phyloP scores from a whole-genome alignment of 2,329 filamentous ascomycete genomes.

The Colletotrichum kahawae region DNA sequence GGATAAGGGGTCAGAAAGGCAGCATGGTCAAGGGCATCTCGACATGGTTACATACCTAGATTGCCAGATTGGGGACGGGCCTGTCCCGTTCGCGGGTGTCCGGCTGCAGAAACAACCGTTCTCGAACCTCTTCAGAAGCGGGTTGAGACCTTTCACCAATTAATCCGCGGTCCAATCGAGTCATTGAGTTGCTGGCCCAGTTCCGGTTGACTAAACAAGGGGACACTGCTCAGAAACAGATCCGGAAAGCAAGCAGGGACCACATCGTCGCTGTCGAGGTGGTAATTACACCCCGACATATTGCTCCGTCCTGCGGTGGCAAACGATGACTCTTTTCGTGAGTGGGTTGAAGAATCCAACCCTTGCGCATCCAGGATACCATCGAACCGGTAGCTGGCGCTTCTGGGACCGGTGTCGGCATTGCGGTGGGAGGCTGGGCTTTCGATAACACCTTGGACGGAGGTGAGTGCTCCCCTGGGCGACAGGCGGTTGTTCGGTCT shows the following conservation, averaged over 20 bases:
- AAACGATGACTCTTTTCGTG: neutral
- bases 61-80: neutral
- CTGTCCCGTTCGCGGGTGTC: neutral
- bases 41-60: constrained; percentile 1
- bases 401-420: neutral
- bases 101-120: constrained; percentile 7
- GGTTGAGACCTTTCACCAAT: neutral
- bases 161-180: constrained; percentile 3
- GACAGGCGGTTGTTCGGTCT: constrained; percentile 3
- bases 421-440: neutral
- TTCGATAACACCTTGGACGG: neutral
- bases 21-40: constrained; percentile 13
- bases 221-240: neutral
- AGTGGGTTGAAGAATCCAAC: neutral
- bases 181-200: neutral
- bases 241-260: neutral
- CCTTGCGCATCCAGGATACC: neutral
- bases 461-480: neutral
- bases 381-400: neutral
- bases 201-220: constrained; percentile 3
- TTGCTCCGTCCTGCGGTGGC: neutral
- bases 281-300: neutral
- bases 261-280: neutral
- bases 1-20: neutral
- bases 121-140: constrained; percentile 6